Evolutionary conservation across 495 filamentous ascomycete genomes (phyloP).

Genomic region (Darksidea phi): DNA sequence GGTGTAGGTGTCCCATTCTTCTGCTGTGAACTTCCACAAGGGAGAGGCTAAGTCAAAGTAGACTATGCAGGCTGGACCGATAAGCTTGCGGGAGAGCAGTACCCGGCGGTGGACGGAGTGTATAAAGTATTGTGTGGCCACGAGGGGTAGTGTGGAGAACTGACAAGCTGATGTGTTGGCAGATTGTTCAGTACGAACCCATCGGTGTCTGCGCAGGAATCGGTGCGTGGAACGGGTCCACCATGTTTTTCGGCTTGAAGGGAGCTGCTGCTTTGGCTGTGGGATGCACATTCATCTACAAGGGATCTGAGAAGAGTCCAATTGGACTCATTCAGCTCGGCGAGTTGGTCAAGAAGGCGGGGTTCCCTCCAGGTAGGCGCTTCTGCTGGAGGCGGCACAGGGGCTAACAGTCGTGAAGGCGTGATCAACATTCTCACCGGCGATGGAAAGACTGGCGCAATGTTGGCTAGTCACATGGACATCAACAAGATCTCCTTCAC

Average conservation of each 20-base stretch:
- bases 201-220: conserved; percentile 47
- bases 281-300: conserved; percentile 49
- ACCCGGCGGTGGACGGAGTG: conserved; percentile 48
- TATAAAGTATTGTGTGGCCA: no score
- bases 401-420: no score
- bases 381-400: no score
- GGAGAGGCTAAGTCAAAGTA: no score
- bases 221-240: conserved; percentile 46
- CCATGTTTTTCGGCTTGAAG: conserved; percentile 43
- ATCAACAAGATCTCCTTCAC: conserved; percentile 43
- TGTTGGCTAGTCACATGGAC: conserved; percentile 45
- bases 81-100: conserved; percentile 49
- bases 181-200: conserved; percentile 47
- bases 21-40: no score
- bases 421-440: conserved; percentile 46
- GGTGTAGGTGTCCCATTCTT: no score
- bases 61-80: conserved; percentile 51
- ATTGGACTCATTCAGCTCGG: conserved; percentile 37
- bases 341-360: conserved; percentile 42
- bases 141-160: no score
- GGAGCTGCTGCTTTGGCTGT: conserved; percentile 49
- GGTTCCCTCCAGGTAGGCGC: conserved; percentile 44
- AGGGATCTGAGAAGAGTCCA: conserved; percentile 46
- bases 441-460: conserved; percentile 42
- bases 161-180: no score